Evolutionary conservation across 495 filamentous ascomycete genomes (phyloP).

Genomic region (Rhypophila decipiens): DNA sequence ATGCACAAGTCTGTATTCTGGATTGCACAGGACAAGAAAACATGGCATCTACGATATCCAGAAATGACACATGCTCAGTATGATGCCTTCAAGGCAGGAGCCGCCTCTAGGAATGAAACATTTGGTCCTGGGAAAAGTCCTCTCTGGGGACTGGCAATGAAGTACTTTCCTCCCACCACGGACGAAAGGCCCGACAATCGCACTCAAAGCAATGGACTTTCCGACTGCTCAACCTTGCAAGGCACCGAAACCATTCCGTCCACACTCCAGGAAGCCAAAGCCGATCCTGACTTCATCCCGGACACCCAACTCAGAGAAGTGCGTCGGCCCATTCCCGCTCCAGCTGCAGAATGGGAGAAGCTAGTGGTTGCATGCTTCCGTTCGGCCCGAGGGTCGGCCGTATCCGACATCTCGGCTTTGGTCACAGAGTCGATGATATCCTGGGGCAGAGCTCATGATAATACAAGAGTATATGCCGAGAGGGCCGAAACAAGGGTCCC

Average conservation of each 20-base stretch:
- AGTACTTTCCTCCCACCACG: conserved; percentile 37
- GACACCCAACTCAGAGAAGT: conserved; percentile 10
- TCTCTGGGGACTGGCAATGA: conserved; percentile 42
- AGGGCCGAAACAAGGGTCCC: conserved; percentile 62
- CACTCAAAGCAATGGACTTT: not conserved
- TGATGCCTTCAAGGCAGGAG: conserved; percentile 36
- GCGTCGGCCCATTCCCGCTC: conserved; percentile 4
- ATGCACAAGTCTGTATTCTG: conserved; percentile 45
- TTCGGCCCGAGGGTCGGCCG: conserved; percentile 39
- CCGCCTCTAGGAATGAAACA: conserved; percentile 35
- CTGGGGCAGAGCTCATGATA: conserved; percentile 63
- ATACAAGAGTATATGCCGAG: conserved; percentile 55
- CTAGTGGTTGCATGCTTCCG: conserved; percentile 28
- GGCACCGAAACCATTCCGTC: not conserved
- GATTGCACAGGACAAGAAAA: conserved; percentile 39
- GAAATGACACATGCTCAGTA: conserved; percentile 48
- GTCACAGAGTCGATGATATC: conserved; percentile 60
- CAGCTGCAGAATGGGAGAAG: too few species aligned
- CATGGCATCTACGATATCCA: conserved; percentile 48
- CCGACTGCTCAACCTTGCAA: too few species aligned
- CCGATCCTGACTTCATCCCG: conserved; percentile 13
- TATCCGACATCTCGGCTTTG: conserved; percentile 49
- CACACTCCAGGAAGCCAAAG: conserved; percentile 8
- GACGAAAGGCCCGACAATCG: not conserved
- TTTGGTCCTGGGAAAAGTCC: conserved; percentile 37